Evolutionary conservation across 2,329 filamentous ascomycete species (phyloP).

Genomic region (Dothideomycetes sp.): DNA sequence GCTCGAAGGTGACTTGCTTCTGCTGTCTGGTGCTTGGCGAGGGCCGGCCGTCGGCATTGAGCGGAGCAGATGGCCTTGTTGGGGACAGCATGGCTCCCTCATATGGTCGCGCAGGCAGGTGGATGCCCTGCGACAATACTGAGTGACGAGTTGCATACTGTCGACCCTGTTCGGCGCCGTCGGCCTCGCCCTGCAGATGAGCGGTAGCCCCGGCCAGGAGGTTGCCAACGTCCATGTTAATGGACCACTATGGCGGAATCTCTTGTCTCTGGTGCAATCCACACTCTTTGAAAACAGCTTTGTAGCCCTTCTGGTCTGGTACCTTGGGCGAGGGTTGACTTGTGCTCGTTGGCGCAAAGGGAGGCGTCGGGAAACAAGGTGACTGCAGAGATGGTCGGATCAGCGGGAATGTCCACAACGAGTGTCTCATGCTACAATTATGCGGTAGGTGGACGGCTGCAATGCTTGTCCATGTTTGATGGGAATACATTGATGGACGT

Average conservation of each 20-base stretch:
- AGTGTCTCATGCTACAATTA: neutral
- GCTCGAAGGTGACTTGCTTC: conserved; percentile 71
- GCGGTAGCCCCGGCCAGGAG: conserved; percentile 18
- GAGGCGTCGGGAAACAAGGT: neutral
- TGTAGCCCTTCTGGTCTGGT: neutral
- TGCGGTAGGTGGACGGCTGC: neutral
- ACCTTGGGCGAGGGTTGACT: neutral
- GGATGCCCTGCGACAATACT: conserved; percentile 9
- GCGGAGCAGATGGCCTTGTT: conserved; percentile 6
- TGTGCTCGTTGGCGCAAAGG: neutral
- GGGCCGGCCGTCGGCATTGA: conserved; percentile 10
- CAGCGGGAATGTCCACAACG: neutral
- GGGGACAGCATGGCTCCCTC: conserved; percentile 2
- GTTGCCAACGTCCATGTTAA: conserved; percentile 25
- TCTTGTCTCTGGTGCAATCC: neutral
- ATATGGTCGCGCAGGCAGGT: neutral
- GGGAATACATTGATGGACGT: conserved; percentile 7
- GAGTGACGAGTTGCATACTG: conserved; percentile 23
- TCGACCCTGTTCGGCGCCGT: conserved; percentile 19
- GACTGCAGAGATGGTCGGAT: neutral
- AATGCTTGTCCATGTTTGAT: neutral
- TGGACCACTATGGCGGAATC: neutral
- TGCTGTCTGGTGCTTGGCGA: conserved; percentile 28
- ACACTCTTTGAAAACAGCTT: neutral
- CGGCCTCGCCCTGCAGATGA: conserved; percentile 9